Base-by-base conservation (phyloP, 495 filamentous ascomycete genomes). In the Jackrogersella minutella region DNA sequence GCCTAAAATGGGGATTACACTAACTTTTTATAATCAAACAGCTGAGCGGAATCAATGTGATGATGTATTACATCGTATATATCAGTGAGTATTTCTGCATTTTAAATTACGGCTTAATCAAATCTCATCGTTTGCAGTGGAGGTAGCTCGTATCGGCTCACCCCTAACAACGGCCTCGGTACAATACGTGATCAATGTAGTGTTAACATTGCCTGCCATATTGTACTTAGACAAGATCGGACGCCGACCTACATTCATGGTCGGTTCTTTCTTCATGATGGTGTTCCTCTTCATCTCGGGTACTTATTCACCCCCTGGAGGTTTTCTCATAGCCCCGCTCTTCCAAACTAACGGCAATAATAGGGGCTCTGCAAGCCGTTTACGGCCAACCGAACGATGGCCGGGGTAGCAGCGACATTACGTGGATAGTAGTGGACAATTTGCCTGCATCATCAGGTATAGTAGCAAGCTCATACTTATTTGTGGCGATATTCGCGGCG, bases 201-300 rank as follows among this genome's bases (percentile, higher is more conserved):
- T 80, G 17, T 72, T 92, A 59, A 91, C 88, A 8, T 66, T 92
- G 4, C 91, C 90, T 0, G 90, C 90, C 39, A 80, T 93, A 40
- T 84, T 88, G 67, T 91, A 86, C 10, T 90, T 94, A 63, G 90
- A 94, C 70, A 90, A 86, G 16, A 89, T 90, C 69, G 91, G 91
- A 19, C 88, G 91, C 1, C 85, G 91, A 7, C 90, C 90, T 53
- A 84, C 92, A 2, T 80, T 94, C 1, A 85, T 93, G 10, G 78
- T 84, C 1, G 93, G 91, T 7, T 90, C 92, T 68, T 91, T 91
- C 30, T 68, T 92, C 28, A 91, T 93, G 89, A 77, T 85, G 17
- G 68, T 91, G 5, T 86, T 84, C 74, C 78, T 93, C 52, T 87
- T 93, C 71, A 90, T 90, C 72, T 91, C 89, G 0, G 91, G 91